Evolutionary conservation across 768 basidiomycete genomes (phyloP).

Genomic region (Saitozyma podzolica): DNA sequence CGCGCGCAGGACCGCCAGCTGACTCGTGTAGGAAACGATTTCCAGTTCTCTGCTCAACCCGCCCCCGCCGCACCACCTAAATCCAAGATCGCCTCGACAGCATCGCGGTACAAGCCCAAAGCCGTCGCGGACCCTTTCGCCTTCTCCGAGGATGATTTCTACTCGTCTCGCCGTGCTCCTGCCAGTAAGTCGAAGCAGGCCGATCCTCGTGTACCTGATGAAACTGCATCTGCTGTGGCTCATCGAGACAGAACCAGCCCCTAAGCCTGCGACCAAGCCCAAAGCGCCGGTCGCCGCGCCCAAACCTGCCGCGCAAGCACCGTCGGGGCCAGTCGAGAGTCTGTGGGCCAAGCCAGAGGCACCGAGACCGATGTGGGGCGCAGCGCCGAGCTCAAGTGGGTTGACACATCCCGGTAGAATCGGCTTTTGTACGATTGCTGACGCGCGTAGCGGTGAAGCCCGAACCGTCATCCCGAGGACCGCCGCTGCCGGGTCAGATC

Average conservation of each 20-base stretch:
- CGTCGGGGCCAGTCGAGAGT: conserved; percentile 14
- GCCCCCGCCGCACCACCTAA: conserved; percentile 14
- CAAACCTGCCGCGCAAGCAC: conserved; percentile 10
- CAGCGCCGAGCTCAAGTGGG: conserved; percentile 19
- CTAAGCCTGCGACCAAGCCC: conserved; percentile 9
- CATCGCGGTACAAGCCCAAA: conserved; percentile 41
- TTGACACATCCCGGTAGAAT: conserved; percentile 1
- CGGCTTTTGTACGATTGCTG: background rate
- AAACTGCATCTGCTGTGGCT: background rate
- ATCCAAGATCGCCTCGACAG: conserved; percentile 35
- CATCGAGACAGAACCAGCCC: conserved; percentile 11
- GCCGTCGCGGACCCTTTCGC: conserved; percentile 44
- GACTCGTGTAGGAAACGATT: conserved; percentile 36
- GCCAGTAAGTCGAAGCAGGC: background rate
- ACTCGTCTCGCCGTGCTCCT: conserved; percentile 26
- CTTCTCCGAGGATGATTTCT: conserved; percentile 51
- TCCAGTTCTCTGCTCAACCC: conserved; percentile 45
- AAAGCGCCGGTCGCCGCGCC: conserved; percentile 13
- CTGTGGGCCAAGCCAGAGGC: conserved; percentile 30
- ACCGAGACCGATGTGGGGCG: conserved; percentile 33
- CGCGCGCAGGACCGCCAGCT: background rate
- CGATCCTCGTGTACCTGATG: background rate
- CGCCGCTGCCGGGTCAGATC: conserved; percentile 37
- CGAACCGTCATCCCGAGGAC: conserved; percentile 2
- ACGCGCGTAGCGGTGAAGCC: conserved; percentile 2